A percentile compares a stretch with the other conserved stretches of the same genome.
phyloP scores from a whole-genome alignment of 176 grass and related monocot species.

The Poa annua region DNA sequence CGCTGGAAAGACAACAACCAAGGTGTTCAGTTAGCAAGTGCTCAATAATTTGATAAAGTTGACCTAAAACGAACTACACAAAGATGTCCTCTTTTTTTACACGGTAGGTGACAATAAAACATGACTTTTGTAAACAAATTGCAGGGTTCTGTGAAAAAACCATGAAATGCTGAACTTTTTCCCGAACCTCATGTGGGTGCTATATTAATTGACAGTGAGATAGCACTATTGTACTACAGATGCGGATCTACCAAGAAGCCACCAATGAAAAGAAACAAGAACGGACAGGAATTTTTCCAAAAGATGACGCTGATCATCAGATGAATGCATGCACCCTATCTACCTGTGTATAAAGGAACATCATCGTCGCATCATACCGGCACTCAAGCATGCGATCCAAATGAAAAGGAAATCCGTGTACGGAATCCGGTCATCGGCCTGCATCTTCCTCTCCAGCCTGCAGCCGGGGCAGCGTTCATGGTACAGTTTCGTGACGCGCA shows the following conservation, averaged over 20 bases:
- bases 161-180: neutral
- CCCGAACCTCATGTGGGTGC: neutral
- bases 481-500: conserved; percentile 26
- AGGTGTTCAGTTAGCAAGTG: conserved; percentile 1
- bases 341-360: neutral
- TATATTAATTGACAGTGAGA: neutral
- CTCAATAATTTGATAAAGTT: neutral
- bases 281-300: neutral
- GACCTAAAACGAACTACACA: neutral
- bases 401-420: conserved; percentile 61
- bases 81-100: neutral
- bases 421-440: conserved; percentile 35
- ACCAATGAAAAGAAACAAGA: neutral
- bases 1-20: conserved; percentile 50
- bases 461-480: conserved; percentile 58
- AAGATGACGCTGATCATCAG: neutral
- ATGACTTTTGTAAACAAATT: neutral
- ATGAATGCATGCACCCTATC: neutral
- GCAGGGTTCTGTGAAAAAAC: neutral
- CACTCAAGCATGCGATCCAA: conserved; percentile 54
- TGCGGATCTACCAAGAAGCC: neutral
- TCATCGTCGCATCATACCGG: conserved; percentile 19
- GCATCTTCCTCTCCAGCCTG: conserved; percentile 49
- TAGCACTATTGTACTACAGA: neutral
- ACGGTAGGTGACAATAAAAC: neutral